A percentile compares a stretch with the other conserved stretches of the same genome.
phyloP scores from a whole-genome alignment of 768 basidiomycete species.

The Baorangia bicolor region DNA sequence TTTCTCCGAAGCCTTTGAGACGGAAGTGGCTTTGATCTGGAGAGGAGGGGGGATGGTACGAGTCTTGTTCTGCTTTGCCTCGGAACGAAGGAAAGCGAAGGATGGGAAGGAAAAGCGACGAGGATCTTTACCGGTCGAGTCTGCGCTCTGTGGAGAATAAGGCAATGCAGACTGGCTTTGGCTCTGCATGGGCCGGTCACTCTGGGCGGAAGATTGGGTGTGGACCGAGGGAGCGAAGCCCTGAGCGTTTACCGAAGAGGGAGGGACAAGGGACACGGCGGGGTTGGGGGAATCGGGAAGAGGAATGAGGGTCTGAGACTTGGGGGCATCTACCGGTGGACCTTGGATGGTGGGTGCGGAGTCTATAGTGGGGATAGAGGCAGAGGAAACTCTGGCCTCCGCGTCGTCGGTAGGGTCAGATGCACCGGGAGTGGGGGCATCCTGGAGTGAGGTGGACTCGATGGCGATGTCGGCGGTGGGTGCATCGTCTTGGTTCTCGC shows the following conservation, averaged over 20 bases:
- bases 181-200: constrained; percentile 20
- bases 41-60: constrained; percentile 8
- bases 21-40: constrained; percentile 30
- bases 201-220: constrained; percentile 17
- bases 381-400: constrained; percentile 15
- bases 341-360: constrained; percentile 28
- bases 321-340: neutral
- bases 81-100: constrained; percentile 40
- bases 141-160: constrained; percentile 14
- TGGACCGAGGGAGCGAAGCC: constrained; percentile 6
- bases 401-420: neutral
- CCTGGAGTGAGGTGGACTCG: neutral
- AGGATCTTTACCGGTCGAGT: constrained; percentile 23
- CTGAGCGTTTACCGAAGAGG: constrained; percentile 7
- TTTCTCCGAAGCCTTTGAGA: constrained; percentile 40
- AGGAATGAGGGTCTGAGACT: constrained; percentile 1
- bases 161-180: constrained; percentile 30
- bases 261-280: constrained; percentile 20
- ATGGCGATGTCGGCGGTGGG: constrained; percentile 2
- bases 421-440: neutral
- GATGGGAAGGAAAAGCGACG: constrained; percentile 53
- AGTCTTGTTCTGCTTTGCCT: constrained; percentile 28
- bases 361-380: constrained; percentile 23
- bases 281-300: constrained; percentile 22
- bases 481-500: neutral